phyloP scores from a whole-genome alignment of 352 stramenopile species.

The Phytophthora pinifolia region DNA sequence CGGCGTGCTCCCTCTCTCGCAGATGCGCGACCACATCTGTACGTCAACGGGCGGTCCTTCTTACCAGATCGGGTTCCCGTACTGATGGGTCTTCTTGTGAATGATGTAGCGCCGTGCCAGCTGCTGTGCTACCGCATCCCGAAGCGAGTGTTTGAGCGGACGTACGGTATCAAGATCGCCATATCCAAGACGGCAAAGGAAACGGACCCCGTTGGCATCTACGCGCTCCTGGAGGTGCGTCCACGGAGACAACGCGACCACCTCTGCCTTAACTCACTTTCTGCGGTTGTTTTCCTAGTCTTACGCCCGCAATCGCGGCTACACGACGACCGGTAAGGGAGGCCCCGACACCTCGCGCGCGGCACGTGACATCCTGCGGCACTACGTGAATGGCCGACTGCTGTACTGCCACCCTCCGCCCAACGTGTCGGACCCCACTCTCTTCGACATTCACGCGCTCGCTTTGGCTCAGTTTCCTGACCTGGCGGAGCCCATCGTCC shows the following conservation, averaged over 20 bases:
- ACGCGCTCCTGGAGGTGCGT: slow-evolving; percentile 68
- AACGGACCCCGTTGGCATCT: slow-evolving; percentile 78
- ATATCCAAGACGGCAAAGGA: slow-evolving; percentile 67
- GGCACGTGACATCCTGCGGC: slow-evolving; percentile 95
- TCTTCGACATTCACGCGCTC: slow-evolving; percentile 80
- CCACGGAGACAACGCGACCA: not conserved
- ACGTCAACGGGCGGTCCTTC: slow-evolving; percentile 40
- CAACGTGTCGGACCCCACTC: slow-evolving; percentile 43
- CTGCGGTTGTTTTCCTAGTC: slow-evolving; percentile 32
- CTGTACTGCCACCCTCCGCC: slow-evolving; percentile 97
- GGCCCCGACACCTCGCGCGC: slow-evolving; percentile 95
- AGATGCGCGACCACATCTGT: slow-evolving; percentile 96
- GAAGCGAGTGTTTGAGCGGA: slow-evolving; percentile 94
- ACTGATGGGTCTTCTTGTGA: slow-evolving; percentile 11
- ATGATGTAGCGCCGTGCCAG: slow-evolving; percentile 80
- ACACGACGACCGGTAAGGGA: slow-evolving; percentile 93
- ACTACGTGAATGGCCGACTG: slow-evolving; percentile 98
- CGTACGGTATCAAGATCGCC: slow-evolving; percentile 95
- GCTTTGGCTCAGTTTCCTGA: slow-evolving; percentile 63
- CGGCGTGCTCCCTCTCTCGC: slow-evolving; percentile 97
- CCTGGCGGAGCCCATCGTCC: slow-evolving; percentile 21
- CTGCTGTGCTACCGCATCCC: slow-evolving; percentile 95
- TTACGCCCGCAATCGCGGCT: slow-evolving; percentile 87
- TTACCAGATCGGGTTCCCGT: not conserved
- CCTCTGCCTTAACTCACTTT: slow-evolving; percentile 2